Percentiles rank a stretch among this genome's conserved stretches.
phyloP scores from a whole-genome alignment of 1,284 basidiomycete genomes.

The Thelephora terrestris region DNA sequence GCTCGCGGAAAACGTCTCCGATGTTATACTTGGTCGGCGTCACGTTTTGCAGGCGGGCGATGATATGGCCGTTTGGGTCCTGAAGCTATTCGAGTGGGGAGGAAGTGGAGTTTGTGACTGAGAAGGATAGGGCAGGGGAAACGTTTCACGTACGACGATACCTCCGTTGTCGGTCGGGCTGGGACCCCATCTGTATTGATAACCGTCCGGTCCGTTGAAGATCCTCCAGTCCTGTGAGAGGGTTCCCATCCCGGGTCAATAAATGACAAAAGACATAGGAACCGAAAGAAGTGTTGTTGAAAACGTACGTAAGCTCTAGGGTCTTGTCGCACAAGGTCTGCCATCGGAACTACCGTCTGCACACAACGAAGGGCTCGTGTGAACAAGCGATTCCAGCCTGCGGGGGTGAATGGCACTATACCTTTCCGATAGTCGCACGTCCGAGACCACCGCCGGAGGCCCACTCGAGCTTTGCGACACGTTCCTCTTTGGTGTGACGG shows the following conservation, averaged over 20 bases:
- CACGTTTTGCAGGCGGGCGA: slow-evolving; percentile 70
- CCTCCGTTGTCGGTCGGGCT: slow-evolving; percentile 42
- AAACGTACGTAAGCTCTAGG: slow-evolving; percentile 42
- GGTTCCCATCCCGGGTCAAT: neutral
- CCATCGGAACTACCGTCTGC: slow-evolving; percentile 69
- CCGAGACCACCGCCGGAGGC: slow-evolving; percentile 67
- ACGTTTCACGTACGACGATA: slow-evolving; percentile 38
- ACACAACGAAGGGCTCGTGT: slow-evolving; percentile 8
- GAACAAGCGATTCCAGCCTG: slow-evolving; percentile 12
- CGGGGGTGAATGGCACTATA: slow-evolving; percentile 4
- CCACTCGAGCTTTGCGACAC: slow-evolving; percentile 80
- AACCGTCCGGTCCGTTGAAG: slow-evolving; percentile 75
- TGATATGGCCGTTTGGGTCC: slow-evolving; percentile 54
- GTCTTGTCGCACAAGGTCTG: slow-evolving; percentile 63
- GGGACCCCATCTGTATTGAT: slow-evolving; percentile 67
- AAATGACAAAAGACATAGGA: neutral
- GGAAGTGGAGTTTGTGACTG: slow-evolving; percentile 4
- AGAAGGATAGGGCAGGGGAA: slow-evolving; percentile 13
- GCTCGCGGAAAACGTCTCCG: slow-evolving; percentile 73
- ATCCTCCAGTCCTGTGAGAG: slow-evolving; percentile 36
- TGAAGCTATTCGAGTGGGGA: slow-evolving; percentile 39
- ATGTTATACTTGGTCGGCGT: slow-evolving; percentile 68
- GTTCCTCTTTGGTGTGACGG: slow-evolving; percentile 72
- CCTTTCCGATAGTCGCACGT: slow-evolving; percentile 75
- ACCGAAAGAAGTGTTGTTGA: neutral